phyloP scores from a whole-genome alignment of 495 filamentous ascomycete genomes.

The Pyrenula aspistea region DNA sequence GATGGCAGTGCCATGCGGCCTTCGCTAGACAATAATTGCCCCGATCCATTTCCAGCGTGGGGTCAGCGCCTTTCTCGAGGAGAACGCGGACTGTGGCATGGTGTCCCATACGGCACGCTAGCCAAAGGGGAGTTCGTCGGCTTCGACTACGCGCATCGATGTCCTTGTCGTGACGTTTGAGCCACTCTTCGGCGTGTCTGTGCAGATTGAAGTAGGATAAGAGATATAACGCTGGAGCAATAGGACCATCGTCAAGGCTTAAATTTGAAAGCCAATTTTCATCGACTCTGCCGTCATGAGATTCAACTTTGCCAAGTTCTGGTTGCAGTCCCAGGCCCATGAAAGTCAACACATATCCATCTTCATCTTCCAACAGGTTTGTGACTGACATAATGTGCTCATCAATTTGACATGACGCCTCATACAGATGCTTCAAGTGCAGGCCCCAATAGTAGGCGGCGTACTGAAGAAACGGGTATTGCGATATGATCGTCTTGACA shows the following conservation, averaged over 20 bases:
- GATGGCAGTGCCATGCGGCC: not conserved
- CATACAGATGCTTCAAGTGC: not conserved
- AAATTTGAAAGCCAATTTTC: not conserved
- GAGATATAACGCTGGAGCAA: not conserved
- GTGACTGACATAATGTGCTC: not conserved
- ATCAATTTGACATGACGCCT: not conserved
- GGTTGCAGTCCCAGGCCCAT: not conserved
- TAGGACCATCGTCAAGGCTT: not conserved
- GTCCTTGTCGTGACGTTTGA: not conserved
- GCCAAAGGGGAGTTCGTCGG: not conserved
- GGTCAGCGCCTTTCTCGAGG: not conserved
- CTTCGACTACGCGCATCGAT: not conserved
- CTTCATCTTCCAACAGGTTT: not conserved
- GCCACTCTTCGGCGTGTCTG: not conserved
- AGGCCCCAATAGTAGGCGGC: not conserved
- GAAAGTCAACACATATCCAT: not conserved
- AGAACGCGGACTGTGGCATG: not conserved
- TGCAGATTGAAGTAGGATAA: not conserved
- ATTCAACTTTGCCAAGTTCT: not conserved
- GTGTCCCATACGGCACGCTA: not conserved
- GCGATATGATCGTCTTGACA: not conserved
- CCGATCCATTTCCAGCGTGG: not conserved
- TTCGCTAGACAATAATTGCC: not conserved
- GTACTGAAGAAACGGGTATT: not conserved
- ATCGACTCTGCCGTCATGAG: not conserved